Evolutionary conservation across 306 rosid genomes (phyloP).

Genomic region (Prunus mira): DNA sequence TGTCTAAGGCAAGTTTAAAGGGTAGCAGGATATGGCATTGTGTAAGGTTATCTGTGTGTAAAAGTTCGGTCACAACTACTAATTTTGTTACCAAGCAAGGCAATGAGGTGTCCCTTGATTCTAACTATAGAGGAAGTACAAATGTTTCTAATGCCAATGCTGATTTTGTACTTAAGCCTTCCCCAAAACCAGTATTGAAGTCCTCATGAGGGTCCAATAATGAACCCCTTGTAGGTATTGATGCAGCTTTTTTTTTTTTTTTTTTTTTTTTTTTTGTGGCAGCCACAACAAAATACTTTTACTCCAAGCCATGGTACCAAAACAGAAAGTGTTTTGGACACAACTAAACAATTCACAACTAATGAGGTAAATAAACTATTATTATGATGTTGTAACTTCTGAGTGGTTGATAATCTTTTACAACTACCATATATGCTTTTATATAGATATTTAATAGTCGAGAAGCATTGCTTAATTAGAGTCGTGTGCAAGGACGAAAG

Average conservation of each 20-base stretch:
- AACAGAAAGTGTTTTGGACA: too few species aligned
- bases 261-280: too few species aligned
- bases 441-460: too few species aligned
- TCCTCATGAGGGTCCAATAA: conserved; percentile 37
- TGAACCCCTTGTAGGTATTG: conserved; percentile 34
- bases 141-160: conserved; percentile 40
- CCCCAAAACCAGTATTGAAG: conserved; percentile 78
- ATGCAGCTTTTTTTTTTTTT: not conserved
- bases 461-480: too few species aligned
- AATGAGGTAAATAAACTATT: too few species aligned
- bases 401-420: too few species aligned
- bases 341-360: too few species aligned
- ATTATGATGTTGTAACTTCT: too few species aligned
- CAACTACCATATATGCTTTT: too few species aligned
- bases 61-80: conserved; percentile 75
- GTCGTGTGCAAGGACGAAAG: too few species aligned
- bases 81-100: conserved; percentile 82
- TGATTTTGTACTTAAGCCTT: conserved; percentile 75
- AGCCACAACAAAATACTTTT: too few species aligned
- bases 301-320: too few species aligned
- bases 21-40: conserved; percentile 66
- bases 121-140: conserved; percentile 49
- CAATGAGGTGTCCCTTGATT: conserved; percentile 70
- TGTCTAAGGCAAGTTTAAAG: conserved; percentile 51
- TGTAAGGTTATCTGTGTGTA: conserved; percentile 78